Base-by-base conservation (phyloP, 1,284 basidiomycete genomes). In the Sporisorium iseilematis-ciliati region DNA sequence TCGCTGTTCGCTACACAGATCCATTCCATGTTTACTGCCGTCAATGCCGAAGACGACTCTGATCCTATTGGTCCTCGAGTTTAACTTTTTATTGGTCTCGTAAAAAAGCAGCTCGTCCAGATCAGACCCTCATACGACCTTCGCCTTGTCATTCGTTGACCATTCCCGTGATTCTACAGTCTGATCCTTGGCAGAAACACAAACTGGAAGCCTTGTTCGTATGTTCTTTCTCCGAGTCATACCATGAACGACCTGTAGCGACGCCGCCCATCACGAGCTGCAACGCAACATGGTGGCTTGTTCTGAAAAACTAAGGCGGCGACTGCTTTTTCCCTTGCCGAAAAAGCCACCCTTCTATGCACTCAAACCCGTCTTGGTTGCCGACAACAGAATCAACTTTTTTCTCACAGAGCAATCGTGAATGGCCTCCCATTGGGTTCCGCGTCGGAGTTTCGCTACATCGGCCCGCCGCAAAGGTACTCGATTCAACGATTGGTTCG, bases 21-120 rank as follows among this genome's bases (percentile, higher is more conserved):
- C 33, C 29, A 31, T 35, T 3, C 12, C 12, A 14, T 35, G 33
- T 16, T n/a, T 48, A 48, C 16, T 48, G 26, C 46, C 46, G 46
- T 48, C 46, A 48, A 31, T 48, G 46, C 46, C 46, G 46, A 48
- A 7, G 7, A 48, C 11, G 14, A 48, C 14, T 29, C n/a, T 48
- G 8, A 29, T 31, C 46, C 26, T 29, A 48, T 48, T 48, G 46
- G 46, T 48, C 26, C 26, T 31, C 25, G 14, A 46, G 35, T 38
- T 14, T 33, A 33, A 33, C 35, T 16, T 16, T 10, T 38, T 35
- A 8, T 38, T n/a, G 5, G 46, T 48, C 4, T 48, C 25, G 46
- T 48, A 31, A 48, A 31, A 48, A 31, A n/a, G 25, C 14, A 48
- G 18, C 26, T 48, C 26, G 46, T 18, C 29, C 29, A 26, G 8